These are phyloP conservation scores for Fusarium bactridioides DNA, from an alignment of 2,329 filamentous ascomycete species.

Conservation along the genomic window DNA sequence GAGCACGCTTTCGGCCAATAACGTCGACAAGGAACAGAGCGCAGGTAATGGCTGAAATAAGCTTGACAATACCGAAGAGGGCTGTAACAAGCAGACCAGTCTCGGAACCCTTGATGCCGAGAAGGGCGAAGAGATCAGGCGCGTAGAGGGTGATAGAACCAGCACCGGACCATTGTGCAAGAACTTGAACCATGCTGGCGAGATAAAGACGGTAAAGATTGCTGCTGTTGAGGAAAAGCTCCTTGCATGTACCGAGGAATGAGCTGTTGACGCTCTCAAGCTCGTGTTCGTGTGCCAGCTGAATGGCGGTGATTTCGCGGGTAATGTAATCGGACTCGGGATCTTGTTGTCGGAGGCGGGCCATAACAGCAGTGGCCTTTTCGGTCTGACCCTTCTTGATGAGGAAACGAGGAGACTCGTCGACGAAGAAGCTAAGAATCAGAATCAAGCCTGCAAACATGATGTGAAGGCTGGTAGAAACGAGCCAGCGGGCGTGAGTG, in stretches of 20 bases:
- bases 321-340: conserved; percentile 5
- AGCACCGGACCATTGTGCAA: conserved; percentile 30
- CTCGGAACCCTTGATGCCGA: conserved; percentile 8
- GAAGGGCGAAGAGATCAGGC: conserved; percentile 1
- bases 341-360: conserved; percentile 4
- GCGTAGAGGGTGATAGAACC: conserved; percentile 18
- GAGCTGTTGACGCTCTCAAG: conserved; percentile 14
- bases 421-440: conserved; percentile 16
- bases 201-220: conserved; percentile 28
- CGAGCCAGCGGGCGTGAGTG: conserved; percentile 19
- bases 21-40: conserved; percentile 12
- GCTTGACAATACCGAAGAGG: conserved; percentile 11
- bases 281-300: conserved; percentile 6
- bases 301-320: conserved; percentile 12
- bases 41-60: conserved; percentile 4
- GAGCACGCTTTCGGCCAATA: conserved; percentile 14
- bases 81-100: conserved; percentile 16
- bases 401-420: conserved; percentile 26
- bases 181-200: conserved; percentile 29
- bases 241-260: conserved; percentile 16
- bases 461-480: conserved; percentile 24
- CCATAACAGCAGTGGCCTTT: conserved; percentile 3
- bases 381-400: conserved; percentile 14
- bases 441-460: conserved; percentile 27
- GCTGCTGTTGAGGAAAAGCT: conserved; percentile 23